Conservation (phyloP, 176 grass and related monocot species). For the Aegilops tauschii region DNA sequence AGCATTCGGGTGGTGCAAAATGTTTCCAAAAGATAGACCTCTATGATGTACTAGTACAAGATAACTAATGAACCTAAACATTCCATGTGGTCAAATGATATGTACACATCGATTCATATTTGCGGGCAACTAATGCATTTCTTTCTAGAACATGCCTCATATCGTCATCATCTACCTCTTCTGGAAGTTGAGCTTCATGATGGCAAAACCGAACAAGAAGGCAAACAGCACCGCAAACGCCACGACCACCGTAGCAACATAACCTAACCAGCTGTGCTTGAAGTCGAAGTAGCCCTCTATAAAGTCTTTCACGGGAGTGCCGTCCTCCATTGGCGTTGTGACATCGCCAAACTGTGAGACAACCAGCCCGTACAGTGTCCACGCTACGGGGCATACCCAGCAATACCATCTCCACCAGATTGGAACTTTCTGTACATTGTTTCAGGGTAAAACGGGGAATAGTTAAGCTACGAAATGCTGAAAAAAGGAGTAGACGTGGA, state of each 20-base stretch:
- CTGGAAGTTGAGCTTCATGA: slow-evolving; percentile 87
- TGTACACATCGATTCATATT: background rate
- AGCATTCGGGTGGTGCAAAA: no score
- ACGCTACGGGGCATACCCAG: slow-evolving; percentile 63
- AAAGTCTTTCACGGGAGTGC: slow-evolving; percentile 36
- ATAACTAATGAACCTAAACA: background rate
- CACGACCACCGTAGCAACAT: slow-evolving; percentile 50
- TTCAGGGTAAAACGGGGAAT: slow-evolving; percentile 11
- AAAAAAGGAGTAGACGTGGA: background rate
- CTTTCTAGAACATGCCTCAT: background rate
- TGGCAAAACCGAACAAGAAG: slow-evolving; percentile 60
- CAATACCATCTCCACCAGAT: slow-evolving; percentile 96
- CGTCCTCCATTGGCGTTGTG: slow-evolving; percentile 20
- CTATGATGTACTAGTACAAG: background rate
- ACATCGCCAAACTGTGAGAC: slow-evolving; percentile 78
- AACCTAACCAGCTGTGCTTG: slow-evolving; percentile 61
- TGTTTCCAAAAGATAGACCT: no score
- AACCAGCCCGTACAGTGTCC: slow-evolving; percentile 74
- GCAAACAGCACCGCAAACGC: slow-evolving; percentile 58
- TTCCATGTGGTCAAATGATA: background rate
- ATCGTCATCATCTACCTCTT: slow-evolving; percentile 52
- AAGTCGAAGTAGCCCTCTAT: slow-evolving; percentile 64
- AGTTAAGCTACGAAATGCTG: background rate
- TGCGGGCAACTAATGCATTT: background rate
- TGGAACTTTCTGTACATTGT: slow-evolving; percentile 53